Base-by-base conservation (phyloP, 148 eudicot genomes). In the Diospyros lotus region DNA sequence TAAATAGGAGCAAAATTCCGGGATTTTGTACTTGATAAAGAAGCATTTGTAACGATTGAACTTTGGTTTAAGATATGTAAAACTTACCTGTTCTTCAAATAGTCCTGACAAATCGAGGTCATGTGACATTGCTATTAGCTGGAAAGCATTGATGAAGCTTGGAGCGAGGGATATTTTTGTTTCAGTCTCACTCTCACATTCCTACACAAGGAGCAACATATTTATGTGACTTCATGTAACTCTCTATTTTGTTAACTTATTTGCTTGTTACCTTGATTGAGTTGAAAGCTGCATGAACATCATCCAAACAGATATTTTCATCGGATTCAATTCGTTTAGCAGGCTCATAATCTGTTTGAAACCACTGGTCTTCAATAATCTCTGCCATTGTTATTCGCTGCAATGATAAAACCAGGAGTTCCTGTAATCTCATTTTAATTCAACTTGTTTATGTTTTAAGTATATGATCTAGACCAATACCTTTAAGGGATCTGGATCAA, bases 71-170 rank as follows among this genome's bases (percentile, higher is more conserved):
- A 11, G 54, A 18, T 41, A 39, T 48, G 13, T 15, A 67, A 41
- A 66, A 77, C 84, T 77, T 83, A 74, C 89, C 87, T 83, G 72
- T 52, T 82, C 91, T 75, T 82, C 83, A 46, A 88, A 88, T 58
- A 86, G 48, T 48, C 86, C 75, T 64, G 91, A 86, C 77, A 88
- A 77, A 78, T 86, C 85, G 46, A 88, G 87, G 73, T 80, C 87
- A 2, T 79, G 78, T 0, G 87, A 86, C 87, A 86, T 81, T 59
- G 89, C 84, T 69, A 88, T 84, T 10, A 86, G 77, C 77, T 84
- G 84, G 76, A 88, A 88, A 76, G 91, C 91, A 60, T 88, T 88
- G 60, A 88, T 86, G 76, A 87, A 87, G 71, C 77, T 72, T 18
- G 82, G 79, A 39, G 80, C 18, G 46, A n/a, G 76, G 9, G 80